Evolutionary conservation across 2,329 filamentous ascomycete species (phyloP).

Genomic region (Penicillium verrucosum): DNA sequence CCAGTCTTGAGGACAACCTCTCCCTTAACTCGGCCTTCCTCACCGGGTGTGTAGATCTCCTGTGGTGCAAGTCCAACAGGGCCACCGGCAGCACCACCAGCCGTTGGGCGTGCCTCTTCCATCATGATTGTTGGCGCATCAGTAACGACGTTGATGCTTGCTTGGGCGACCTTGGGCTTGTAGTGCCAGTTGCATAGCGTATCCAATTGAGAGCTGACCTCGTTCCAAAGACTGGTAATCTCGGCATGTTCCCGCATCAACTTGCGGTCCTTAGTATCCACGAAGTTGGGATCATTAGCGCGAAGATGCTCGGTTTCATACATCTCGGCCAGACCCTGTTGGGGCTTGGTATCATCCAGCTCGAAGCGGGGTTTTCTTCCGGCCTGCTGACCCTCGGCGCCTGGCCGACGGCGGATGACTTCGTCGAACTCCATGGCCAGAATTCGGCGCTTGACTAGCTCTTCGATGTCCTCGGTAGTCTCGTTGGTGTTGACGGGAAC

Average conservation of each 20-base stretch:
- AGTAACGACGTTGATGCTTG: slow-evolving; percentile 79
- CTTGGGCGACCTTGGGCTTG: slow-evolving; percentile 79
- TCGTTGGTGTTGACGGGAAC: slow-evolving; percentile 91
- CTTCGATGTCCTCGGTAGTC: slow-evolving; percentile 85
- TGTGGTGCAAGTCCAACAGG: slow-evolving; percentile 81
- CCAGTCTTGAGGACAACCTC: slow-evolving; percentile 78
- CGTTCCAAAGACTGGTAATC: slow-evolving; percentile 78
- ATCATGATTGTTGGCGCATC: slow-evolving; percentile 90
- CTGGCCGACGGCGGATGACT: slow-evolving; percentile 75
- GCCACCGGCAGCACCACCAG: slow-evolving; percentile 60
- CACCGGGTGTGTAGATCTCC: slow-evolving; percentile 83
- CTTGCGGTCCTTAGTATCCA: slow-evolving; percentile 80
- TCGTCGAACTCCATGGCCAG: slow-evolving; percentile 90
- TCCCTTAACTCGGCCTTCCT: slow-evolving; percentile 58
- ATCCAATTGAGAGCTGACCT: slow-evolving; percentile 76
- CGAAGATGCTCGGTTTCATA: slow-evolving; percentile 92
- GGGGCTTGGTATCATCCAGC: slow-evolving; percentile 81
- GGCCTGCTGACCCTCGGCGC: slow-evolving; percentile 61
- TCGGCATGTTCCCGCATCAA: slow-evolving; percentile 77
- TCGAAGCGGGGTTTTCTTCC: slow-evolving; percentile 71
- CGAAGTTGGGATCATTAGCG: slow-evolving; percentile 71
- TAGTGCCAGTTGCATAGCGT: slow-evolving; percentile 92
- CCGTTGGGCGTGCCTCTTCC: slow-evolving; percentile 90
- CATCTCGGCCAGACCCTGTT: slow-evolving; percentile 81
- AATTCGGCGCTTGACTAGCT: slow-evolving; percentile 90